These are phyloP conservation scores for Lasiodiplodia theobromae DNA, from an alignment of 2,329 filamentous ascomycete genomes.

Conservation along the genomic window DNA sequence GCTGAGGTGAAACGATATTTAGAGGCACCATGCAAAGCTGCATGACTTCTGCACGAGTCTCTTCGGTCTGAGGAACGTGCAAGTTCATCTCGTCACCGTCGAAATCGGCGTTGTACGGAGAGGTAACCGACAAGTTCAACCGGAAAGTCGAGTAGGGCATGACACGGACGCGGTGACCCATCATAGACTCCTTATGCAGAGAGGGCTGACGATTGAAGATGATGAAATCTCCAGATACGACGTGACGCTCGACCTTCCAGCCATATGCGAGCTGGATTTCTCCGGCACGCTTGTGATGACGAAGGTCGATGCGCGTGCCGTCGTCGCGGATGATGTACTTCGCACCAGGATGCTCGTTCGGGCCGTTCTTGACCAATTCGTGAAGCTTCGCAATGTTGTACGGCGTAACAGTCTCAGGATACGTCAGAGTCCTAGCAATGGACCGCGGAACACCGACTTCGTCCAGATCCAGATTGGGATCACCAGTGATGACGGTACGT, in stretches of 20 bases:
- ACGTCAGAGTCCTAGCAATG: conserved; percentile 91
- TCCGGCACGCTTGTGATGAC: conserved; percentile 87
- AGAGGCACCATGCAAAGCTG: conserved; percentile 97
- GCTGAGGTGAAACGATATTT: conserved; percentile 97
- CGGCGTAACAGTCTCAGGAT: conserved; percentile 94
- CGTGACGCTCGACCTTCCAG: conserved; percentile 98
- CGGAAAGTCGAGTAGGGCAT: conserved; percentile 99
- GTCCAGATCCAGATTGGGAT: conserved; percentile 94
- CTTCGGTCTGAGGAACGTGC: conserved; percentile 97
- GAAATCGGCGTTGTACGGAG: conserved; percentile 99
- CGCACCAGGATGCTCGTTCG: conserved; percentile 92
- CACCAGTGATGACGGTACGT: conserved; percentile 98
- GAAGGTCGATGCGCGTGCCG: conserved; percentile 91
- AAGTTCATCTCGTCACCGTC: conserved; percentile 99
- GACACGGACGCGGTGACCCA: conserved; percentile 96
- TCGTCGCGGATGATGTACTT: conserved; percentile 96
- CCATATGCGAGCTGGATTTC: conserved; percentile 91
- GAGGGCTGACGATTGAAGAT: conserved; percentile 99
- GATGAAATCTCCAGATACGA: conserved; percentile 95
- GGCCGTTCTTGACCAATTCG: conserved; percentile 87
- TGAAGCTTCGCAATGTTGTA: conserved; percentile 97
- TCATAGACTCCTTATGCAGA: conserved; percentile 99
- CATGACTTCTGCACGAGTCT: conserved; percentile 92
- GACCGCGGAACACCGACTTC: conserved; percentile 96
- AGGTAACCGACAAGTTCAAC: conserved; percentile 95